A percentile compares a stretch with the other conserved stretches of the same genome.
phyloP scores from a whole-genome alignment of 208 protist genomes.

The Acanthamoeba pearcei region DNA sequence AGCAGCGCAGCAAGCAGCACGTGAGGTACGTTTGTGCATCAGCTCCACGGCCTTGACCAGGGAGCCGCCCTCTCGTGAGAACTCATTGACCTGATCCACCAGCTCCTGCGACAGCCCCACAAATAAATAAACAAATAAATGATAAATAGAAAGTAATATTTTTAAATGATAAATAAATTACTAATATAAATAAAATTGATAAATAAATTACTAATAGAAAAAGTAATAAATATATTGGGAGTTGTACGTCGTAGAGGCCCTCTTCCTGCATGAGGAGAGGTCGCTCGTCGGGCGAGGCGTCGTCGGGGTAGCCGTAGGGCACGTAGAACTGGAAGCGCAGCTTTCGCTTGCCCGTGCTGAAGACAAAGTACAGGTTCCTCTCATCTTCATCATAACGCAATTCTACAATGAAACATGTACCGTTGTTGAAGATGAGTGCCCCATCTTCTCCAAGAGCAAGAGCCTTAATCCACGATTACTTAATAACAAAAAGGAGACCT shows the following conservation, averaged over 20 bases:
- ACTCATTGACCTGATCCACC: conserved; percentile 61
- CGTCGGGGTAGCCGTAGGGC: conserved; percentile 62
- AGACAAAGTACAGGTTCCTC: conserved; percentile 43
- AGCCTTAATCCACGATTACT: too few relatives aligned
- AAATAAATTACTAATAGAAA: too few relatives aligned
- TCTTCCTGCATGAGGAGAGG: conserved; percentile 67
- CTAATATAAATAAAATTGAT: neutral
- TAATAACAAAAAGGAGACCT: too few relatives aligned
- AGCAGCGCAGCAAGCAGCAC: neutral
- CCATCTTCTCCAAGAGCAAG: neutral
- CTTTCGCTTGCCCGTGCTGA: conserved; percentile 33
- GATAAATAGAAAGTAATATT: too few relatives aligned
- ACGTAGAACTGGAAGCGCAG: conserved; percentile 60
- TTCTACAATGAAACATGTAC: neutral
- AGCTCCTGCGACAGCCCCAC: neutral
- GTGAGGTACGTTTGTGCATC: conserved; percentile 16
- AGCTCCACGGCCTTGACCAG: conserved; percentile 24
- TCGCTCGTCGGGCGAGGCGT: conserved; percentile 7
- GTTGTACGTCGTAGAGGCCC: conserved; percentile 31
- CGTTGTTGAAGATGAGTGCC: too few relatives aligned
- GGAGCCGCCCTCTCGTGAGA: neutral
- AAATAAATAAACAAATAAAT: too few relatives aligned
- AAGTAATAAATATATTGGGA: neutral
- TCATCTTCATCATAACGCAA: conserved; percentile 63
- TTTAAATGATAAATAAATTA: too few relatives aligned